These are phyloP conservation scores for Aspergillus aculeatinus DNA, from an alignment of 2,329 filamentous ascomycete species.

Conservation along the genomic window DNA sequence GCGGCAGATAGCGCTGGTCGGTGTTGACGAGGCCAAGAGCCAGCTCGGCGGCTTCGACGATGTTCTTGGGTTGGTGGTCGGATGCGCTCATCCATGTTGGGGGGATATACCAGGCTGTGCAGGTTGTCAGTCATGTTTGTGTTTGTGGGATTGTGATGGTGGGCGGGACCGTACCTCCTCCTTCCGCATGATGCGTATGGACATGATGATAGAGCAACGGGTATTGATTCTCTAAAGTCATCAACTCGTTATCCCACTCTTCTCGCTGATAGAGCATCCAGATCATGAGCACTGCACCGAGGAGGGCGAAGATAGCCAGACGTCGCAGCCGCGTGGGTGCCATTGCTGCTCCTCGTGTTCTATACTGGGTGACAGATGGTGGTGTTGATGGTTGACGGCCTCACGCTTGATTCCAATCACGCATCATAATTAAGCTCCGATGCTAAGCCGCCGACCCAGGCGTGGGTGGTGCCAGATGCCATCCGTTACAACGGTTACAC, in stretches of 20 bases:
- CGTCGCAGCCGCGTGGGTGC: not conserved
- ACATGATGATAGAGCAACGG: not conserved
- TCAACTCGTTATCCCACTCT: not conserved
- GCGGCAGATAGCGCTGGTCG: constrained; percentile 16
- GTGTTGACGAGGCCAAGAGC: constrained; percentile 19
- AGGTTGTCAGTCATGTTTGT: not conserved
- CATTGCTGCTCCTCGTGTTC: not conserved
- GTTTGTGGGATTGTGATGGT: not conserved
- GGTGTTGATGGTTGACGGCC: not conserved
- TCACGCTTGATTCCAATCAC: not conserved
- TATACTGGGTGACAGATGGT: not conserved
- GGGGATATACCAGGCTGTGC: constrained; percentile 16
- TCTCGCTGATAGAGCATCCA: not conserved
- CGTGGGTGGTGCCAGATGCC: not conserved
- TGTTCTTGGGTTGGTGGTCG: constrained; percentile 10
- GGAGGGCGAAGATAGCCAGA: not conserved
- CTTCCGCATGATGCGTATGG: not conserved
- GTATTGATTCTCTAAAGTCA: not conserved
- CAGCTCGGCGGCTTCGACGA: constrained; percentile 29
- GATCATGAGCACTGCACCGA: not conserved
- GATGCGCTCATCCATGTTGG: constrained; percentile 3
- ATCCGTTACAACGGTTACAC: not conserved
- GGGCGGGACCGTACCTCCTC: not conserved
- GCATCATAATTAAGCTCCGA: not conserved
- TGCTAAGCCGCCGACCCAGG: not conserved